These are phyloP conservation scores for Aegle marmelos DNA, from an alignment of 345 rosid species.

Conservation along the genomic window DNA sequence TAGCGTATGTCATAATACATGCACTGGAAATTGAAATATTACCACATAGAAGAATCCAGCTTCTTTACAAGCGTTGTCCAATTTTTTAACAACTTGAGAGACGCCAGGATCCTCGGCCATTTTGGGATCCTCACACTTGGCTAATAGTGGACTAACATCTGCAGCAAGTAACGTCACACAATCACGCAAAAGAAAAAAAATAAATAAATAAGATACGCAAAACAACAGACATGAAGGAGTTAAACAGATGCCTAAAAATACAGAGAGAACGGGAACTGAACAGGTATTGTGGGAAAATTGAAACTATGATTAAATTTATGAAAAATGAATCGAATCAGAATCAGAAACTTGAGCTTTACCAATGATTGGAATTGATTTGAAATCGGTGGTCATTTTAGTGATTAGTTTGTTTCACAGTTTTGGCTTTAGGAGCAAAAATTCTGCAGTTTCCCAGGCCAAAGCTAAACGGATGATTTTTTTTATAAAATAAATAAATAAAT, in stretches of 20 bases:
- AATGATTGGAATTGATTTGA: constrained; percentile 59
- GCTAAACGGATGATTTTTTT: too few species aligned
- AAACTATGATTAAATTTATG: too few species aligned
- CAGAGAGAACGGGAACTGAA: neutral
- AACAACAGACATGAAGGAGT: neutral
- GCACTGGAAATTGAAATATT: neutral
- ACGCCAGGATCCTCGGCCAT: constrained; percentile 60
- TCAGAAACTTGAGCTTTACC: constrained; percentile 28
- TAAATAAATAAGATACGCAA: neutral
- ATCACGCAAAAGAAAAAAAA: too few species aligned
- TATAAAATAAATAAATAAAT: too few species aligned
- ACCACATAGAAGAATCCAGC: constrained; percentile 96
- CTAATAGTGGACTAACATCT: constrained; percentile 63
- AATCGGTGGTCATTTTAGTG: constrained; percentile 45
- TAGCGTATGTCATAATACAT: neutral
- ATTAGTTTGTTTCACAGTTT: neutral
- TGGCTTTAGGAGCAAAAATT: too few species aligned
- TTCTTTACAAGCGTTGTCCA: constrained; percentile 78
- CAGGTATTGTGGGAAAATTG: neutral
- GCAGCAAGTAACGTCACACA: constrained; percentile 2
- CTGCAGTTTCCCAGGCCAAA: too few species aligned
- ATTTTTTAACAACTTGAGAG: constrained; percentile 46
- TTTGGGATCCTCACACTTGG: constrained; percentile 57
- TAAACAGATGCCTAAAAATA: neutral
- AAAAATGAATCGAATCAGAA: neutral